phyloP scores from a whole-genome alignment of 169 alveolate species.

The Cryptosporidium xiaoi region DNA sequence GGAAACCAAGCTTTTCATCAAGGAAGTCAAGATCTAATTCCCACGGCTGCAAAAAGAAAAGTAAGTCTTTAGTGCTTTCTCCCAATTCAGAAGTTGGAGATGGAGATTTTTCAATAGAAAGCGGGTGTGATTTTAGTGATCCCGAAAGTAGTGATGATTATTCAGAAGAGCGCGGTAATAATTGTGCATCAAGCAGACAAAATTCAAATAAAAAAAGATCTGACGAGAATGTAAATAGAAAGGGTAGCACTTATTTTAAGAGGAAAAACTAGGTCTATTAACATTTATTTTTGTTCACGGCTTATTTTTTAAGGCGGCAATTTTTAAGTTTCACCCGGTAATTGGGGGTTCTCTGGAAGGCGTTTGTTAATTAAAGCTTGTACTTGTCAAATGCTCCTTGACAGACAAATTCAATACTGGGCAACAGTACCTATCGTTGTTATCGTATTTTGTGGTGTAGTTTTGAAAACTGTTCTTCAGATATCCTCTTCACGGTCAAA shows the following conservation, averaged over 20 bases:
- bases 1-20: background rate
- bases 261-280: conserved; percentile 2
- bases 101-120: background rate
- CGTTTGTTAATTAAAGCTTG: background rate
- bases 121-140: conserved; percentile 1
- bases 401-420: conserved; percentile 34
- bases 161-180: background rate
- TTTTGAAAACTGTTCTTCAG: conserved; percentile 37
- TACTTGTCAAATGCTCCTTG: conserved; percentile 19
- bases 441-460: conserved; percentile 68
- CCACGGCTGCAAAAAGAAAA: background rate
- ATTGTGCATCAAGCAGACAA: background rate
- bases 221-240: background rate
- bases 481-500: background rate
- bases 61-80: background rate
- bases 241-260: background rate
- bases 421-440: conserved; percentile 22
- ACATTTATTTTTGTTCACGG: background rate
- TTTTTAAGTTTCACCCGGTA: background rate
- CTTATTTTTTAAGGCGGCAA: background rate
- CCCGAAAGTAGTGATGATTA: conserved; percentile 19
- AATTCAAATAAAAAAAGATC: conserved; percentile 40
- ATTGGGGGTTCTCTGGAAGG: background rate
- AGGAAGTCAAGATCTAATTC: background rate
- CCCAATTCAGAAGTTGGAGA: conserved; percentile 5